Evolutionary conservation across 1,139 yeast genomes (phyloP), one percentile per base, ranked within the genome.

Genomic region (Cylindricascospora bacillispora): DNA sequence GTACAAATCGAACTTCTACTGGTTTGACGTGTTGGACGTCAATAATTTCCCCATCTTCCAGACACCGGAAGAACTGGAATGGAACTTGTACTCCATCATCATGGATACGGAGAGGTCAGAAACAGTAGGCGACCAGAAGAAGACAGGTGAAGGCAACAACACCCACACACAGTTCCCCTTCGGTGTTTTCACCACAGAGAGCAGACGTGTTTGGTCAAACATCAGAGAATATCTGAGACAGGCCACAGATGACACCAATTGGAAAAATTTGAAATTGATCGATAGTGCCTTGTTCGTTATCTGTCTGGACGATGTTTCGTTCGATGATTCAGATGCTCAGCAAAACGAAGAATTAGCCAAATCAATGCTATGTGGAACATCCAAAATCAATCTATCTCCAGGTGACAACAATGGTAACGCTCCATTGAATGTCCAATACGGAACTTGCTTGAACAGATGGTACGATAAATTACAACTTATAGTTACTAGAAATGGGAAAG

Each of bases 401-500:
- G 30, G 35, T 12, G 27, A 25, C 16, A 25, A 31, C 25, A 22
- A 23, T 23, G 11, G 28, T 25, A 27, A 25, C n/a, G 31, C 25
- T 10, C 38, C 52, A 5, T 71, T 79, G 45, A 95, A 94, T 46
- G 73, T 82, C 30, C 95, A 85, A 57, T 78, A 79, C 22, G 95
- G 95, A 38, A 83, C 95, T 7, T 83, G 95, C 57, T 80, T 94
- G 23, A 85, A 85, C 56, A 66, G 95, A 52, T 85, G 95, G 95
- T 85, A 83, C 52, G 95, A 85, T 57, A 85, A 85, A 58, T 60
- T 85, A 40, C 95, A 85, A 56, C 67, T 85, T 41, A 85, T 85
- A 35, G 73, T 85, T 31, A 82, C 95, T n/a, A 73, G 75, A 51
- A 82, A 83, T 54, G 94, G 93, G 22, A 81, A 81, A 54, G 94